phyloP scores from a whole-genome alignment of 73 alveolate species.

The Tetrahymena borealis region DNA sequence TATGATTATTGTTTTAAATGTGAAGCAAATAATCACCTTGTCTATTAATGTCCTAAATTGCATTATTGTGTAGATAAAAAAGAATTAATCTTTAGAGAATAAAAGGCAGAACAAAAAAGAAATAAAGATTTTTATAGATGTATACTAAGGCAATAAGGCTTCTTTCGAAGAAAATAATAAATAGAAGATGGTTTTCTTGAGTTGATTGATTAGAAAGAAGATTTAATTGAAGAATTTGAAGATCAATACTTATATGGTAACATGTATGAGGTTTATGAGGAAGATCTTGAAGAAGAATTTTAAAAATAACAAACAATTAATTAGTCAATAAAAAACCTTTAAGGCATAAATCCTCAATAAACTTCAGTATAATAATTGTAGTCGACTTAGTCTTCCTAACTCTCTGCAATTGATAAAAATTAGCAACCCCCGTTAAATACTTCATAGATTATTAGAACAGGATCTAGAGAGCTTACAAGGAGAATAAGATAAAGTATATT shows the following conservation, averaged over 20 bases:
- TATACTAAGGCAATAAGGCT: neutral
- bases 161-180: neutral
- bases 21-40: neutral
- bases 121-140: neutral
- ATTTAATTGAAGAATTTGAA: neutral
- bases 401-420: neutral
- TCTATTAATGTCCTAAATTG: neutral
- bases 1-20: neutral
- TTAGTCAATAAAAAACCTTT: neutral
- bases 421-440: neutral
- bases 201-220: neutral
- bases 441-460: neutral
- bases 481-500: neutral
- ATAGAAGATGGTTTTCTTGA: neutral
- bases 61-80: neutral
- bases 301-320: neutral
- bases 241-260: neutral
- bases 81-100: neutral
- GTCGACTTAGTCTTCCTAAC: neutral
- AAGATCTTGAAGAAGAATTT: neutral
- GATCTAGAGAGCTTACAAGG: neutral
- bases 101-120: neutral
- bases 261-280: neutral
- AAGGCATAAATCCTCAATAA: too few species aligned
- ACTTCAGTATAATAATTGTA: neutral